phyloP scores from a whole-genome alignment of 805 yeast species.

The Candida maesae region DNA sequence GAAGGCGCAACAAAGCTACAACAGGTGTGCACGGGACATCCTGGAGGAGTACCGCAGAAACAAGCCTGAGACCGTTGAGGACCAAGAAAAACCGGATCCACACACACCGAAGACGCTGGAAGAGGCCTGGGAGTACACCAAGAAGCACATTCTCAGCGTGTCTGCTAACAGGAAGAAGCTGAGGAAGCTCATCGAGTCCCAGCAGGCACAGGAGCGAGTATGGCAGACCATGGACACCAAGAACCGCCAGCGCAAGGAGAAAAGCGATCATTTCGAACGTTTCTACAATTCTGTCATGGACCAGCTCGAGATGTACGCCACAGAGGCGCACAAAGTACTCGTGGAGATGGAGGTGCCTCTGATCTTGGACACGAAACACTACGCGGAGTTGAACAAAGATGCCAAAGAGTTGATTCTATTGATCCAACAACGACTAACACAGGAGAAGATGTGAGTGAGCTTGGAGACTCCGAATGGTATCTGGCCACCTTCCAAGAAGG shows the following conservation, averaged over 20 bases:
- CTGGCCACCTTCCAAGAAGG: background rate
- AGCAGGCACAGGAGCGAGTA: slow-evolving; percentile 1
- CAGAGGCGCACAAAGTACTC: slow-evolving; percentile 3
- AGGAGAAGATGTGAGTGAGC: slow-evolving; percentile 22
- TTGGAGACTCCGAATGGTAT: slow-evolving; percentile 29
- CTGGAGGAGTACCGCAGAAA: background rate
- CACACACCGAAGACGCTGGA: background rate
- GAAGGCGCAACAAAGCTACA: background rate
- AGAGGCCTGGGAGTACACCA: slow-evolving; percentile 8
- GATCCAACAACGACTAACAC: slow-evolving; percentile 4
- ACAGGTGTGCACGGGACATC: background rate
- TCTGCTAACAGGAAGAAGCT: background rate
- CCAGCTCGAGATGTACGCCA: slow-evolving; percentile 5
- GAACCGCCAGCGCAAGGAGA: background rate
- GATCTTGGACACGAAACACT: slow-evolving; percentile 1
- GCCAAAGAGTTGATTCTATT: slow-evolving; percentile 3
- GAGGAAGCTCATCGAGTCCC: slow-evolving; percentile 3
- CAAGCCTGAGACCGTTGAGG: background rate
- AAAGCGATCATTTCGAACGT: background rate
- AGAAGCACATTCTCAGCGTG: background rate
- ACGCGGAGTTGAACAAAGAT: slow-evolving; percentile 3
- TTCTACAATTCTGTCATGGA: slow-evolving; percentile 4
- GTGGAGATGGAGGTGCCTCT: slow-evolving; percentile 7
- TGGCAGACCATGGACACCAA: slow-evolving; percentile 2
- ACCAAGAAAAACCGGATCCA: background rate